These are phyloP conservation scores for Kalanchoe fedtschenkoi DNA, from an alignment of 164 flowering plant genomes.

Conservation along the genomic window DNA sequence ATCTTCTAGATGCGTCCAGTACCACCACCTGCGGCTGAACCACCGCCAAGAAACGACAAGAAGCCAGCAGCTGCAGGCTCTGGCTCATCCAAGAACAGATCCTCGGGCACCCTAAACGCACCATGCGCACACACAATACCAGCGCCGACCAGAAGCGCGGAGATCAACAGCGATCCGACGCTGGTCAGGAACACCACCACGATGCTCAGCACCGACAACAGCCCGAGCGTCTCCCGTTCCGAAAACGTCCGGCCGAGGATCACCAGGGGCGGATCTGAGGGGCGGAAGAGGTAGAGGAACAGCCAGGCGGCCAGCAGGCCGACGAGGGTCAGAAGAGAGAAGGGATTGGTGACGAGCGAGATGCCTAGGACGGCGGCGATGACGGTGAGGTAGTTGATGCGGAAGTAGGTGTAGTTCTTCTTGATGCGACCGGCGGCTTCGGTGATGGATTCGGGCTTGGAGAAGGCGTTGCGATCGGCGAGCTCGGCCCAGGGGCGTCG, in stretches of 20 bases:
- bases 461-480: slow-evolving; percentile 30
- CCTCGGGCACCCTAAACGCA: slow-evolving; percentile 57
- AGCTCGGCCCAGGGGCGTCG: slow-evolving; percentile 57
- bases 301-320: slow-evolving; percentile 41
- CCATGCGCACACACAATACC: slow-evolving; percentile 49
- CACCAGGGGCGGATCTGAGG: slow-evolving; percentile 47
- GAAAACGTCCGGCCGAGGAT: slow-evolving; percentile 41
- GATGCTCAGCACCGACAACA: slow-evolving; percentile 24
- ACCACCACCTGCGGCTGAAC: slow-evolving; percentile 35
- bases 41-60: slow-evolving; percentile 24
- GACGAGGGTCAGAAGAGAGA: slow-evolving; percentile 41
- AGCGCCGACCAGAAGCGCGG: slow-evolving; percentile 34
- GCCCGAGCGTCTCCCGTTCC: slow-evolving; percentile 35
- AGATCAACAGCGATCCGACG: slow-evolving; percentile 50
- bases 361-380: slow-evolving; percentile 33
- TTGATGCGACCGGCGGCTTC: slow-evolving; percentile 44
- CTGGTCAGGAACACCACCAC: slow-evolving; percentile 43
- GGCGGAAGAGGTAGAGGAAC: slow-evolving; percentile 49
- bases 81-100: slow-evolving; percentile 45
- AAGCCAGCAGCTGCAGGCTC: slow-evolving; percentile 28
- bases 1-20: slow-evolving; percentile 25
- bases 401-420: slow-evolving; percentile 40
- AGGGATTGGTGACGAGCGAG: slow-evolving; percentile 44
- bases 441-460: slow-evolving; percentile 38
- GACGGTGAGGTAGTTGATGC: slow-evolving; percentile 36